These are phyloP conservation scores for Blepharisma undulans DNA, from an alignment of 169 alveolate genomes.

Conservation along the genomic window DNA sequence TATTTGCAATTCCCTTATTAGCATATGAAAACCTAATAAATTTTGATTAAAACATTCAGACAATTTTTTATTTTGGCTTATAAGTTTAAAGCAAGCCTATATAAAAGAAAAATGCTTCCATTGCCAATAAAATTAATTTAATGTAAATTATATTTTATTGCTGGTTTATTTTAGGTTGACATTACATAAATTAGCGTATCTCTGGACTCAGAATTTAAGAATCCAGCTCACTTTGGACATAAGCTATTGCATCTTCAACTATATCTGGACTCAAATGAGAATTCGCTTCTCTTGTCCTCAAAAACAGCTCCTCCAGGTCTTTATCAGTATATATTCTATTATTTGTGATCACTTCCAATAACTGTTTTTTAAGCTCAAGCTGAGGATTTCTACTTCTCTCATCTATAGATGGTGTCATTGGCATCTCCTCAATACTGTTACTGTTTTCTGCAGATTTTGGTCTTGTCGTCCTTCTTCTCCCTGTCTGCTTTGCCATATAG, in stretches of 20 bases:
- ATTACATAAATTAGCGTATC: too few species aligned
- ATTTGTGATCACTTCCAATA: background rate
- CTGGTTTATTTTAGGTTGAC: background rate
- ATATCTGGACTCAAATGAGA: background rate
- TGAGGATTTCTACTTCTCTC: background rate
- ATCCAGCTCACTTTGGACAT: background rate
- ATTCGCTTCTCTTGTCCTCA: background rate
- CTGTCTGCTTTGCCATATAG: background rate
- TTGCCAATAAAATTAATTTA: background rate
- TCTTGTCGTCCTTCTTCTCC: background rate
- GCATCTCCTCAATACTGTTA: background rate
- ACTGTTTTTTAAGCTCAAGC: background rate
- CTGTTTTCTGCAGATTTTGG: background rate
- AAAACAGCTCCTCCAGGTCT: conserved; percentile 18
- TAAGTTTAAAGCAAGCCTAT: too few species aligned
- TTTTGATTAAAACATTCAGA: background rate
- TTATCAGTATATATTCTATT: conserved; percentile 7
- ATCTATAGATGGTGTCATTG: background rate
- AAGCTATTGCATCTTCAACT: background rate
- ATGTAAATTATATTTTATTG: background rate
- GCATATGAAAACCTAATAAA: background rate
- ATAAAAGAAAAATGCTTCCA: background rate
- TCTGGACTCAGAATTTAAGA: background rate
- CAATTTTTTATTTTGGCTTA: too few species aligned
- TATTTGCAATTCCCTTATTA: background rate